Percentiles rank a stretch among this genome's conserved stretches.
These are phyloP conservation scores for Meira miltonrushii DNA, from an alignment of 1,284 basidiomycete genomes.

Conservation along the genomic window DNA sequence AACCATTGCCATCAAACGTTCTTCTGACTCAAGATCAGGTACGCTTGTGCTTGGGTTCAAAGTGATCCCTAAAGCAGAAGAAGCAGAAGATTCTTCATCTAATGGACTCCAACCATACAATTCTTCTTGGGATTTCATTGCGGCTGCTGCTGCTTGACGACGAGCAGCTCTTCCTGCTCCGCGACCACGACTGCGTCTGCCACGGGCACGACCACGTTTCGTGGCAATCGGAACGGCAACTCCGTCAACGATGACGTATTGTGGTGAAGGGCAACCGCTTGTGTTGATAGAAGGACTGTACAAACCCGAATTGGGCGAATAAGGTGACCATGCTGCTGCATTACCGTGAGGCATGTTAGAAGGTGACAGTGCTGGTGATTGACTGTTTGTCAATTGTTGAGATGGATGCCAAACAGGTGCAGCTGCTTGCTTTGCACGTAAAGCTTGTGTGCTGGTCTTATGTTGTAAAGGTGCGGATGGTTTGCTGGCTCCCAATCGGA, in stretches of 20 bases:
- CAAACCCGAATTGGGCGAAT: neutral
- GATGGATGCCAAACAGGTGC: slow-evolving; percentile 15
- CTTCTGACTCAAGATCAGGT: neutral
- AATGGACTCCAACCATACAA: neutral
- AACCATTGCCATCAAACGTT: slow-evolving; percentile 5
- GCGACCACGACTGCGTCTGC: slow-evolving; percentile 32
- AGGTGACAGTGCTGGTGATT: neutral
- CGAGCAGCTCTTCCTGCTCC: slow-evolving; percentile 36
- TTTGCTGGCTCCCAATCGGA: slow-evolving; percentile 26
- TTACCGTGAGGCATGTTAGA: no score
- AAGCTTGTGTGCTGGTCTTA: neutral
- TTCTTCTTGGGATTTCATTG: slow-evolving; percentile 13
- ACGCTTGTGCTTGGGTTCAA: neutral
- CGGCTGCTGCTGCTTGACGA: slow-evolving; percentile 30
- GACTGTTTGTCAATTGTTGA: slow-evolving; percentile 1
- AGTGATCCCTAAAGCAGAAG: neutral
- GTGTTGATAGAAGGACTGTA: neutral
- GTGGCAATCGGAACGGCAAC: slow-evolving; percentile 3
- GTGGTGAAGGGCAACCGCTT: slow-evolving; percentile 2
- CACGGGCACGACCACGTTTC: slow-evolving; percentile 25
- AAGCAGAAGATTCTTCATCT: neutral
- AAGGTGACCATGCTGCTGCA: no score
- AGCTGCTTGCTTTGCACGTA: neutral
- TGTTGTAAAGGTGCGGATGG: neutral
- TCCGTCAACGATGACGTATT: slow-evolving; percentile 9